Evolutionary conservation across 179 eudicot species (phyloP).

Genomic region (Corrigiola litoralis): DNA sequence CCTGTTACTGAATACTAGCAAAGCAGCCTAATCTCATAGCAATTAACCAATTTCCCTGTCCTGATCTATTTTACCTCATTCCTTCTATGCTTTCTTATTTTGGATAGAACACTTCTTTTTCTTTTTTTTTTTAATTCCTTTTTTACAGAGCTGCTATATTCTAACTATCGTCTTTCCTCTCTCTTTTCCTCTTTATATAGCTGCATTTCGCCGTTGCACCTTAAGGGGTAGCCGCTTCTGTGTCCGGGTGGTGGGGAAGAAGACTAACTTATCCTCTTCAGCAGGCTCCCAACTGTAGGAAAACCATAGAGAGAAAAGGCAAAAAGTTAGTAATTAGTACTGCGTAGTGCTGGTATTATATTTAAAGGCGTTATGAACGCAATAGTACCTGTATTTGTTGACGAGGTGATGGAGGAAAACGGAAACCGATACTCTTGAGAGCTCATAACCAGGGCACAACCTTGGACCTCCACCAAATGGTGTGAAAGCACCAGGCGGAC

Average conservation of each 20-base stretch:
- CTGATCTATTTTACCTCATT: constrained; percentile 5
- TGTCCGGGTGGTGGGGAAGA: constrained; percentile 88
- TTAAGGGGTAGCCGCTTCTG: constrained; percentile 73
- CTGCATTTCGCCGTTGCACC: constrained; percentile 35
- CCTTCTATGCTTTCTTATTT: constrained; percentile 2
- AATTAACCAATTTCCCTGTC: constrained; percentile 23
- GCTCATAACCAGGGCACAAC: constrained; percentile 91
- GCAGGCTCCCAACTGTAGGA: constrained; percentile 76
- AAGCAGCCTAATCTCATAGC: constrained; percentile 7
- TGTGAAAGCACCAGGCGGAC: constrained; percentile 41
- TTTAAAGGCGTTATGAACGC: background rate
- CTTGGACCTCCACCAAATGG: constrained; percentile 98
- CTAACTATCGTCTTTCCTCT: background rate
- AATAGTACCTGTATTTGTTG: constrained; percentile 66
- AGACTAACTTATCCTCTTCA: constrained; percentile 77
- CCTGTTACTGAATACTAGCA: constrained; percentile 7
- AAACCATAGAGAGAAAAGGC: background rate
- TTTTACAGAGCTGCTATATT: constrained; percentile 24
- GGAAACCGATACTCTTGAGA: constrained; percentile 73
- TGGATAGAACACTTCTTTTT: background rate
- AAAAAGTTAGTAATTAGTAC: background rate
- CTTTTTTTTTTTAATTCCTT: background rate
- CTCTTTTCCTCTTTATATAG: constrained; percentile 16
- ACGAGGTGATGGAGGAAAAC: constrained; percentile 90
- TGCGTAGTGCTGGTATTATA: too few relatives aligned